These are phyloP conservation scores for Oxytropis ochrocephala DNA, from an alignment of 306 rosid species.

Conservation along the genomic window DNA sequence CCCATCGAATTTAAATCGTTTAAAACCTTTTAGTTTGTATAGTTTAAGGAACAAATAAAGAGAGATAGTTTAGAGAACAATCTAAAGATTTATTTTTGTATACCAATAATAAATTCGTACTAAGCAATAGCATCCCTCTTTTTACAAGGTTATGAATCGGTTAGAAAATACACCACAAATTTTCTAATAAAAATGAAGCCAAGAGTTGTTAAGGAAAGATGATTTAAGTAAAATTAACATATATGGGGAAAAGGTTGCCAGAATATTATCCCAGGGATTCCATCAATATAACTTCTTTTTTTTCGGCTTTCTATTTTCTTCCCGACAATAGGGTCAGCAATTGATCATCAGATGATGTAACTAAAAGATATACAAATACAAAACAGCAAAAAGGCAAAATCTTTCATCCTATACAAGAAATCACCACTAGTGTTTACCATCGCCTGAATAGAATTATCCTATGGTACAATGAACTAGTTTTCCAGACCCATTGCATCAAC, in stretches of 20 bases:
- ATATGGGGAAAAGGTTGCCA: neutral
- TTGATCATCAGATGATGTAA: constrained; percentile 12
- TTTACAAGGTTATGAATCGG: neutral
- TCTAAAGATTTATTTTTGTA: no score
- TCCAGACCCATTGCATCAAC: constrained; percentile 19
- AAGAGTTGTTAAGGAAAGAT: neutral
- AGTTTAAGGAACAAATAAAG: no score
- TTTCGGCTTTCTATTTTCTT: neutral
- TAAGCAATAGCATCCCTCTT: no score
- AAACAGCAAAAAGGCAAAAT: constrained; percentile 20
- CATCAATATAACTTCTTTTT: constrained; percentile 2
- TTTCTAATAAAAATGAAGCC: neutral
- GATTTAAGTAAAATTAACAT: neutral
- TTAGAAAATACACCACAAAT: neutral
- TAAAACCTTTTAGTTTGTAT: no score
- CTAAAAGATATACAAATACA: neutral
- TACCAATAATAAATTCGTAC: no score
- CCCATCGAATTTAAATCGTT: no score
- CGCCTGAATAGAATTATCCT: constrained; percentile 15
- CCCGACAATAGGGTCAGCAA: neutral
- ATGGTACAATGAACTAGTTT: constrained; percentile 18
- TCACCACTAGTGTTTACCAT: constrained; percentile 23
- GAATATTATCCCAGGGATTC: neutral
- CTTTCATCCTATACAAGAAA: constrained; percentile 39
- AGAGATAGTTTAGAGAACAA: no score